phyloP scores from a whole-genome alignment of 768 basidiomycete species.

The Pholiota conissans region DNA sequence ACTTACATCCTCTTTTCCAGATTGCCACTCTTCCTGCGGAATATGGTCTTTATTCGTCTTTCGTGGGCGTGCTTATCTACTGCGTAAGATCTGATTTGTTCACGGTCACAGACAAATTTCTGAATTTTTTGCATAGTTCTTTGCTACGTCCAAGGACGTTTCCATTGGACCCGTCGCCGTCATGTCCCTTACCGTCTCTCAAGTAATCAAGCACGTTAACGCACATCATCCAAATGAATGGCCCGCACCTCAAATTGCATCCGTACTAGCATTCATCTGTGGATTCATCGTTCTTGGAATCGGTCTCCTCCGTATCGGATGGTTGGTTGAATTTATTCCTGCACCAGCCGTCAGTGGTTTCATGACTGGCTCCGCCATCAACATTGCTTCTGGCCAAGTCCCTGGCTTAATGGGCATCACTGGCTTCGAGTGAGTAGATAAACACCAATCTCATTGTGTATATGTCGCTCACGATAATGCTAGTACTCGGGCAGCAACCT shows the following conservation, averaged over 20 bases:
- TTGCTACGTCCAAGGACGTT: constrained; percentile 97
- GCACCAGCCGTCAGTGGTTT: constrained; percentile 83
- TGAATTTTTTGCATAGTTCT: constrained; percentile 53
- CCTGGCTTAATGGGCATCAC: constrained; percentile 88
- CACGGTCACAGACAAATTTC: too few species aligned
- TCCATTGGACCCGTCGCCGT: constrained; percentile 99
- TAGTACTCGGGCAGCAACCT: constrained; percentile 85
- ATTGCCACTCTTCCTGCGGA: constrained; percentile 81
- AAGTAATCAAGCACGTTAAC: constrained; percentile 73
- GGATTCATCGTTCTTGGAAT: constrained; percentile 92
- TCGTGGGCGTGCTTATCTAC: constrained; percentile 84
- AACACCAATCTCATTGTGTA: neutral
- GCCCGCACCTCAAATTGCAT: constrained; percentile 75
- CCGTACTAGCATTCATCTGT: constrained; percentile 78
- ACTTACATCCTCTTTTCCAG: constrained; percentile 34
- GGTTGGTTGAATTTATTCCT: constrained; percentile 95
- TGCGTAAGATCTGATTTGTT: constrained; percentile 50
- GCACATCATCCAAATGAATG: constrained; percentile 55
- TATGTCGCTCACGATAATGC: constrained; percentile 8
- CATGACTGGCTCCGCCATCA: constrained; percentile 98
- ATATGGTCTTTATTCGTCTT: constrained; percentile 94
- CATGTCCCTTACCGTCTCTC: constrained; percentile 87
- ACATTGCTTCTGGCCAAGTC: constrained; percentile 84
- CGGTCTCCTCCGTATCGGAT: constrained; percentile 87
- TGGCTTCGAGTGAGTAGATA: constrained; percentile 68